Base-by-base conservation (phyloP, 140 eudicot species). In the Senecio squalidus region DNA sequence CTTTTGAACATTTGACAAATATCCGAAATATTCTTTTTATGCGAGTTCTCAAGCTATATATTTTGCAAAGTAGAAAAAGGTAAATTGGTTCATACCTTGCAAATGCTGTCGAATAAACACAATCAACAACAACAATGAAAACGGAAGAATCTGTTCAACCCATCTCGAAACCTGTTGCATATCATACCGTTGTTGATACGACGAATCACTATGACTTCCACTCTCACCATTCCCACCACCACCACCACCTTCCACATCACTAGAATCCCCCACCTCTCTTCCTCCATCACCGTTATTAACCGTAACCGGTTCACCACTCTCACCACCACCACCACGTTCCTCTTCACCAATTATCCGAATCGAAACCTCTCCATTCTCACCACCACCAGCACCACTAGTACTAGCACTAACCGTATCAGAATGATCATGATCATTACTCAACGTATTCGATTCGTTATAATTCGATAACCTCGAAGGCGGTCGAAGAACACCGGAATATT, bases 101-200 rank as follows among this genome's bases (percentile, higher is more conserved):
- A 84, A 76, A 67, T 92, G 99, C 78, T 87, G 99, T n/a, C 96
- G 85, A 43, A 92, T 82, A 67, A 93, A 92, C 22, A 92, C 96
- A 52, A 80, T 74, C 72, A 92, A 49, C 67, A 87, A 74, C 27
- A 91, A 75, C 76, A 91, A 62, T 3, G 94, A 81, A 73, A 86
- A 91, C 4, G 96, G 98, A 69, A 91, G 88, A 70, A 91, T 72
- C 74, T 82, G 86, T 65, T 91, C 98, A 49, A 81, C 67, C 96
- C 94, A 84, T 55, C 98, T 62, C 5, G 95, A 82, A 59, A 79
- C 78, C 78, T 78, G 92, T 68, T 83, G 98, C 70, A 91, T 70
- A 75, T 91, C 98, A 69, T 86, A 83, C 55, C 95, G 76, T 30
- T 87, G 80, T 46, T 87, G 83, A 60, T 77, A 73, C 4, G 86